Evolutionary conservation across 148 eudicot species (phyloP), one percentile per base, ranked within the genome.

Genomic region (Rhododendron williamsianum): DNA sequence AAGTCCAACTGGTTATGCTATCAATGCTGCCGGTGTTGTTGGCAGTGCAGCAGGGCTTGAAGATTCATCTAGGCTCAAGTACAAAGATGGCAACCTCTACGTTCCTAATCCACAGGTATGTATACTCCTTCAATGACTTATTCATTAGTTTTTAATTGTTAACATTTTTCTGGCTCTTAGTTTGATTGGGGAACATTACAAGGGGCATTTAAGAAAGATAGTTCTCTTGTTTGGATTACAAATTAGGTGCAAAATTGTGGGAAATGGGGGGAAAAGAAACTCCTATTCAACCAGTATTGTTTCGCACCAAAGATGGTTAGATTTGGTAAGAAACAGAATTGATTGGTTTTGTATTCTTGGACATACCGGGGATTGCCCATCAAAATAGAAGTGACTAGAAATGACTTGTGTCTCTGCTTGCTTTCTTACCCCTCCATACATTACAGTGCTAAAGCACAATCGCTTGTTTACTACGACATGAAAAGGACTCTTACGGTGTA

Each of bases 1-100:
- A 58, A 88, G 86, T 80, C 93, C 99, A 54, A 67, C 92, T 85
- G 98, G 97, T 23, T 97, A 95, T 91, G 87, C 97, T 30, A 84
- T 96, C 27, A 96, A 93, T 87, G 87, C 95, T 69, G 94, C 95
- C n/a, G 94, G 96, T 83, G 92, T 90, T 33, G 94, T 93, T 84
- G 98, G 96, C 30, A 89, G 95, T 76, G 91, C 97, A 49, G 84
- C 94, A 46, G 95, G 97, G 81, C 85, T 92, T 41, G 98, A 96
- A 60, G 99, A 97, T 76, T 84, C 98, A 9, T 89, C 98, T 46
- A 88, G 99, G 83, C 88, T 95, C 56, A 97, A 94, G 88, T 97
- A 94, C 87, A 95, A 94, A 89, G 99, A 95, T 87, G 88, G 85
- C 88, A 93, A 89, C 88, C 91, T 95, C 30, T 95, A 94, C 82